Percentiles rank a stretch among this genome's conserved stretches.
Evolutionary conservation across 1,284 basidiomycete species (phyloP).

Genomic region (Tylopilus sp.): DNA sequence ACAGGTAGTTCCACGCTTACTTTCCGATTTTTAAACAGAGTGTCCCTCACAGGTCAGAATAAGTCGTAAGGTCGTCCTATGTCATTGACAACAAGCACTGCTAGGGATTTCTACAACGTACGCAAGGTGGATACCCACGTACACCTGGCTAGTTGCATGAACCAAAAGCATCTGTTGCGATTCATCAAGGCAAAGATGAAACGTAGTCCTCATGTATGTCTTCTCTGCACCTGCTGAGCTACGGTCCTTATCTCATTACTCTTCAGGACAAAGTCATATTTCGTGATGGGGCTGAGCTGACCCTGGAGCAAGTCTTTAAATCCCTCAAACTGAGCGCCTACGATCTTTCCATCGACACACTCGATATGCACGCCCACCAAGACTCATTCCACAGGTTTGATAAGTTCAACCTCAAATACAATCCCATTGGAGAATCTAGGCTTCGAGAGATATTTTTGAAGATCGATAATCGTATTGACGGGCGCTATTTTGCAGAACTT

Average conservation of each 20-base stretch:
- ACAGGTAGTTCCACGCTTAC: conserved; percentile 12
- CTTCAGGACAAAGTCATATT: conserved; percentile 90
- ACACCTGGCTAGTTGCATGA: conserved; percentile 98
- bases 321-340: conserved; percentile 94
- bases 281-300: conserved; percentile 87
- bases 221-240: background rate
- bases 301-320: conserved; percentile 90
- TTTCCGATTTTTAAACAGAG: conserved; percentile 43
- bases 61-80: conserved; percentile 4
- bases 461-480: conserved; percentile 92
- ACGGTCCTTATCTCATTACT: background rate
- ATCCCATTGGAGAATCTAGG: conserved; percentile 91
- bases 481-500: conserved; percentile 91
- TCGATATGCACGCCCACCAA: conserved; percentile 99
- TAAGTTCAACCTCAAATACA: conserved; percentile 91
- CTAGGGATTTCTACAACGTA: conserved; percentile 96
- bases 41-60: conserved; percentile 39
- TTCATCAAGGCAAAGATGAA: conserved; percentile 99
- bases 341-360: conserved; percentile 96
- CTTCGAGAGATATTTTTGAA: conserved; percentile 97
- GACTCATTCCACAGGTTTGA: conserved; percentile 98
- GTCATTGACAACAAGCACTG: conserved; percentile 10
- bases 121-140: conserved; percentile 99
- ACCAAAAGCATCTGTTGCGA: conserved; percentile 98
- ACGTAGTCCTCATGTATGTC: conserved; percentile 61